phyloP scores from a whole-genome alignment of 176 grass and related monocot genomes.

The Carex littledalei region DNA sequence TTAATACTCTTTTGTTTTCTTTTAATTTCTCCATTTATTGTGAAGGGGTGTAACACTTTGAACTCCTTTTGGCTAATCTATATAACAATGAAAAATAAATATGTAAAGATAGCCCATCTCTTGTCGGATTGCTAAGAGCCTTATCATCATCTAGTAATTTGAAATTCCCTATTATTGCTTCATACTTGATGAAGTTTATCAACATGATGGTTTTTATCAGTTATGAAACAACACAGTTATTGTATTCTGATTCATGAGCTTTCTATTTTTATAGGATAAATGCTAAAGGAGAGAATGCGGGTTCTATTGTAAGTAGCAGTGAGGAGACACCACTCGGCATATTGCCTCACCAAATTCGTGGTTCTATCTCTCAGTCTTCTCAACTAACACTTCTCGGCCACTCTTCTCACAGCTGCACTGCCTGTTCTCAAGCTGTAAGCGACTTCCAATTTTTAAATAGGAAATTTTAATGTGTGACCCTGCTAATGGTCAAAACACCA shows the following conservation, averaged over 20 bases:
- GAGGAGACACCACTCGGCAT: slow-evolving; percentile 41
- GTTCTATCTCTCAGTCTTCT: slow-evolving; percentile 63
- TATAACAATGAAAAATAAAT: not conserved
- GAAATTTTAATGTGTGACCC: not conserved
- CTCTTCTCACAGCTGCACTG: slow-evolving; percentile 76
- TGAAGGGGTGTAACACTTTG: not conserved
- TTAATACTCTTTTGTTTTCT: not conserved
- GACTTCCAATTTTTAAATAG: not conserved
- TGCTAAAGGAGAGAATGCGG: slow-evolving; percentile 72
- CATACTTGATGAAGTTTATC: not conserved
- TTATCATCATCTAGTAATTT: not conserved
- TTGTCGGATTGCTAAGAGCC: not conserved
- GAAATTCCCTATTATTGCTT: not conserved
- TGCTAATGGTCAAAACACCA: not conserved
- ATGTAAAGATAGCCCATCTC: not conserved
- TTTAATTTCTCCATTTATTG: not conserved
- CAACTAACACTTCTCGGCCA: slow-evolving; percentile 77
- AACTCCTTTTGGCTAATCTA: not conserved
- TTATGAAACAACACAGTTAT: not conserved
- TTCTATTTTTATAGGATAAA: slow-evolving; percentile 50
- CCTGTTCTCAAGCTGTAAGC: slow-evolving; percentile 70
- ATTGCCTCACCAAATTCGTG: slow-evolving; percentile 86
- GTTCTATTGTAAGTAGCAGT: slow-evolving; percentile 31
- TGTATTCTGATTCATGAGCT: not conserved
- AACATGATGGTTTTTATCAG: not conserved